Evolutionary conservation across 768 basidiomycete genomes (phyloP).

Genomic region (Amanita molliuscula): DNA sequence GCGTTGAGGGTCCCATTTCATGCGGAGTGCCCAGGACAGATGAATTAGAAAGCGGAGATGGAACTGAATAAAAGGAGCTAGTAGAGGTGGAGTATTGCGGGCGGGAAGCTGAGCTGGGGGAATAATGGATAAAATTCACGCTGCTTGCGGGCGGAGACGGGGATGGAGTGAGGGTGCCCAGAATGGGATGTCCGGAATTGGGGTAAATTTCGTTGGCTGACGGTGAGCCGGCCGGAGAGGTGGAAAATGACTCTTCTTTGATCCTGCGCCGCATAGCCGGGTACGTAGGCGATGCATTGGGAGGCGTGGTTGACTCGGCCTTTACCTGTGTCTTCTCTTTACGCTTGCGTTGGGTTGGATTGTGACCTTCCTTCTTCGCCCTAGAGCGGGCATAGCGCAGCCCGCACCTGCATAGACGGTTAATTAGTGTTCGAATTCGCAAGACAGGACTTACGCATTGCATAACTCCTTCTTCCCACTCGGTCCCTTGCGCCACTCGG

Average conservation of each 20-base stretch:
- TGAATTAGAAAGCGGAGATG: constrained; percentile 42
- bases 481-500: constrained; percentile 89
- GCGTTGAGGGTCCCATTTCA: constrained; percentile 14
- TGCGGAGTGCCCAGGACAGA: constrained; percentile 21
- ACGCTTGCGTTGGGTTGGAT: constrained; percentile 43
- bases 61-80: constrained; percentile 33
- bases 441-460: constrained; percentile 61
- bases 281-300: constrained; percentile 27
- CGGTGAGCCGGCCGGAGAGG: constrained; percentile 42
- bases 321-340: constrained; percentile 48
- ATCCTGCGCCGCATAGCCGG: constrained; percentile 36
- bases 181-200: constrained; percentile 29
- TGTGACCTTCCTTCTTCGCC: constrained; percentile 77
- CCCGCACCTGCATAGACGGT: constrained; percentile 47
- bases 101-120: constrained; percentile 24
- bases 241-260: constrained; percentile 32
- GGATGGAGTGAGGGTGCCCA: constrained; percentile 38
- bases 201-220: constrained; percentile 49
- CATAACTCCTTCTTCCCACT: constrained; percentile 87
- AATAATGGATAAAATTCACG: constrained; percentile 52
- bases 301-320: constrained; percentile 31
- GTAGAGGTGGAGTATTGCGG: constrained; percentile 23
- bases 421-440: neutral
- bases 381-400: constrained; percentile 79
- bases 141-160: constrained; percentile 55